Conservation (phyloP, 169 alveolate genomes). For the Cryptosporidium bovis region DNA sequence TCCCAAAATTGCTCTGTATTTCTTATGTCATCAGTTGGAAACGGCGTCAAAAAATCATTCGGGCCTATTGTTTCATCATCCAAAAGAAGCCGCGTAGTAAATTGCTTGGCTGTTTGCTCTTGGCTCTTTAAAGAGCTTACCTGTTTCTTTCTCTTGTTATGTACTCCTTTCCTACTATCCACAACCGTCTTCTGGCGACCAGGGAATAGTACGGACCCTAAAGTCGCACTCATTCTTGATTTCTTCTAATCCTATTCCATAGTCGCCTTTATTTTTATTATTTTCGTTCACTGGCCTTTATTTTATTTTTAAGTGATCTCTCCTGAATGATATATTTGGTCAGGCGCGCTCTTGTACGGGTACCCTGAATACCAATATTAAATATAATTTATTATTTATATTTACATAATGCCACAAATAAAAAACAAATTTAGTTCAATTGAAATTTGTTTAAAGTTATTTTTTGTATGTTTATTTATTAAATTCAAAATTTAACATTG, state of each 20-base stretch:
- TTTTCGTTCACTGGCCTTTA: not conserved
- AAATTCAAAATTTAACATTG: too few species aligned
- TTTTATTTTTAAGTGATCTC: too few species aligned
- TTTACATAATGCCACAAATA: too few species aligned
- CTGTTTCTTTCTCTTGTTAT: conserved; percentile 63
- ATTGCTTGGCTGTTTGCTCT: conserved; percentile 72
- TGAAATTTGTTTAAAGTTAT: too few species aligned
- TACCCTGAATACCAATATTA: too few species aligned
- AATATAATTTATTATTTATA: too few species aligned
- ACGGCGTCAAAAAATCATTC: conserved; percentile 67
- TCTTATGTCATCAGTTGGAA: conserved; percentile 65
- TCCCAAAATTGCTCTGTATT: conserved; percentile 74
- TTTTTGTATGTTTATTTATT: too few species aligned
- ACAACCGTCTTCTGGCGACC: conserved; percentile 55
- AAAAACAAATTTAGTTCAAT: too few species aligned
- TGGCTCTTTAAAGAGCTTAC: conserved; percentile 52
- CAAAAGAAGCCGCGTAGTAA: conserved; percentile 75
- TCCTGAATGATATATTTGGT: too few species aligned
- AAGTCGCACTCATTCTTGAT: conserved; percentile 64
- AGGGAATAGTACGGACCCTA: conserved; percentile 75
- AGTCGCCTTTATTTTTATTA: conserved; percentile 12
- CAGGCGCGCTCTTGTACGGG: too few species aligned
- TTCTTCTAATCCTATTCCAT: conserved; percentile 17
- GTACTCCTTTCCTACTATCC: conserved; percentile 52
- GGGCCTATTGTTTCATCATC: conserved; percentile 74